Evolutionary conservation across 2,329 filamentous ascomycete genomes (phyloP), one percentile per base, ranked within the genome.

Genomic region (Penicillium carneum): DNA sequence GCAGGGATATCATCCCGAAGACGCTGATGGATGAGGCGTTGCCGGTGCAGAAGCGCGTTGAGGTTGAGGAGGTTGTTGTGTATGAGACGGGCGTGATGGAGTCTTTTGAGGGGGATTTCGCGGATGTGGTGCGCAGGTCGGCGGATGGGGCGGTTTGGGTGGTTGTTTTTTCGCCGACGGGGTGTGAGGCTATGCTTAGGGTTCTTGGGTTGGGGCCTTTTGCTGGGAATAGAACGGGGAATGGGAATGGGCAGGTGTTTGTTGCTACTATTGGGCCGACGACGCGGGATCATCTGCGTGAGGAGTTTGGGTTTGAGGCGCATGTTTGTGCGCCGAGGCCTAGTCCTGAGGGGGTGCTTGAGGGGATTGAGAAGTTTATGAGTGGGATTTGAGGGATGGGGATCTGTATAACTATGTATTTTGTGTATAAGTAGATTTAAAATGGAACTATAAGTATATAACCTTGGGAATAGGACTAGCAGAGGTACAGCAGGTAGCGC

Each of bases 181-280:
- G 86, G 12, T 88, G 86, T 69, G 83, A 84, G 69, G 84, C 84
- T 16, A 87, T 88, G 84, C 75, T 89, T 11, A 79, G 81, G 61
- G 81, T 82, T 53, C 71, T 88, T 54, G 78, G 74, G 3, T 76
- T 84, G 59, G 70, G 84, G 43, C 46, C 50, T 29, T 58, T 49
- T 60, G 45, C 56, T 33, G 36, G 5, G 9, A 11, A 3, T 31
- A 23, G 55, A 20, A 36, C 11, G 11, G 43, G 23, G 26, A 36
- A 45, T 60, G 51, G 74, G n/a, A 38, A 53, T 23, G 46, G 50
- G 16, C 33, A 48, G 49, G 59, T 88, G 0, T 87, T 86, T 64
- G 82, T 98, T 63, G 92, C 90, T 14, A 96, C 93, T 0, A 99
- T 99, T 76, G 95, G 95, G 0, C 94, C 95, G 12, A 99, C 95